A percentile compares a stretch with the other conserved stretches of the same genome.
phyloP scores from a whole-genome alignment of 176 grass and related monocot genomes.

The Alloteropsis semialata region DNA sequence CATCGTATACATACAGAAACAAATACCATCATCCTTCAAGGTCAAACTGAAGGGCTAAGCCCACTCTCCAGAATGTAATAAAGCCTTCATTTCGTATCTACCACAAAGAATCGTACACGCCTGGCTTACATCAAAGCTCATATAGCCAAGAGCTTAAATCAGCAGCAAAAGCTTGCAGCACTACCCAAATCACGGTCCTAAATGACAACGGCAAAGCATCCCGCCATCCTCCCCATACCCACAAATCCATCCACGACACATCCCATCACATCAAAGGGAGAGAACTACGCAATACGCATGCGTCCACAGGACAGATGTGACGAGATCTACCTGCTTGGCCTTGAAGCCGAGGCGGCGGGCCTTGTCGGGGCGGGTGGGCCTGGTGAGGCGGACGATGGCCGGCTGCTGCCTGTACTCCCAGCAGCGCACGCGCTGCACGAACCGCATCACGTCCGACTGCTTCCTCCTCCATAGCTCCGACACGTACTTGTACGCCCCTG shows the following conservation, averaged over 20 bases:
- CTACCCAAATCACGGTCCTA: neutral
- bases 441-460: constrained; percentile 79
- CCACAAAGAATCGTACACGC: neutral
- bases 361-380: constrained; percentile 73
- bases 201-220: neutral
- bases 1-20: neutral
- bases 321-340: constrained; percentile 81
- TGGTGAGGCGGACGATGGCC: constrained; percentile 59
- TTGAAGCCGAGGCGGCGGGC: constrained; percentile 84
- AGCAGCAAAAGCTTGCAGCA: neutral
- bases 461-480: constrained; percentile 93
- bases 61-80: neutral
- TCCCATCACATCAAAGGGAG: no score
- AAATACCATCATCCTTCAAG: no score
- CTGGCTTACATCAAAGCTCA: neutral
- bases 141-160: neutral
- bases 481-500: constrained; percentile 87
- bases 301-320: neutral
- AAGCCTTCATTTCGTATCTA: neutral
- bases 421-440: constrained; percentile 71
- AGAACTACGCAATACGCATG: neutral
- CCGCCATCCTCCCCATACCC: neutral
- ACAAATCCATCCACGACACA: no score
- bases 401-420: constrained; percentile 79
- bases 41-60: neutral